phyloP scores from a whole-genome alignment of 768 basidiomycete genomes.

The Psilocybe cyanescens region DNA sequence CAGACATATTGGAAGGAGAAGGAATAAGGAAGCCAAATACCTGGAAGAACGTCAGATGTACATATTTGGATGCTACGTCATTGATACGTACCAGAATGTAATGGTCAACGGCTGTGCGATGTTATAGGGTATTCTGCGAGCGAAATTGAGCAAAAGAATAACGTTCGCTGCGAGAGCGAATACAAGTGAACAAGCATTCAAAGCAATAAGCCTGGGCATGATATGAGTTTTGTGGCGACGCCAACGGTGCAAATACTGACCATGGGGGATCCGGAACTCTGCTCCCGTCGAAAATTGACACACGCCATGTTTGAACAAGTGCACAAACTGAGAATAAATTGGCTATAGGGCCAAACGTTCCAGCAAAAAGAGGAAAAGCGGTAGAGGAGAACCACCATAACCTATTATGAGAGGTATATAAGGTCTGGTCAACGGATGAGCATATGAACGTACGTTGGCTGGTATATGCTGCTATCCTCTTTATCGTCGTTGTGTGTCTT shows the following conservation, averaged over 20 bases:
- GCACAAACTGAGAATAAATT: slow-evolving; percentile 43
- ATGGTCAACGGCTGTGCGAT: slow-evolving; percentile 42
- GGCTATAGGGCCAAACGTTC: slow-evolving; percentile 44
- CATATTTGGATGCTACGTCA: background rate
- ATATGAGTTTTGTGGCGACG: background rate
- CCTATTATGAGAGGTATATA: slow-evolving; percentile 17
- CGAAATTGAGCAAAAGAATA: slow-evolving; percentile 42
- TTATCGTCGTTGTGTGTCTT: slow-evolving; percentile 29
- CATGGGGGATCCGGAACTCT: slow-evolving; percentile 36
- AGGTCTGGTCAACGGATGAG: background rate
- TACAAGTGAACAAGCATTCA: slow-evolving; percentile 36
- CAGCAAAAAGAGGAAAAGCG: slow-evolving; percentile 43
- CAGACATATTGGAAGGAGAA: slow-evolving; percentile 37
- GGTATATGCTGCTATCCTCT: slow-evolving; percentile 28
- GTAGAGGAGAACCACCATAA: slow-evolving; percentile 46
- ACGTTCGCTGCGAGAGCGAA: slow-evolving; percentile 38
- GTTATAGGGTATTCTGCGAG: slow-evolving; percentile 34
- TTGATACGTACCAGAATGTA: slow-evolving; percentile 34
- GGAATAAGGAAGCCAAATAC: slow-evolving; percentile 39
- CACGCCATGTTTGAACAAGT: slow-evolving; percentile 38
- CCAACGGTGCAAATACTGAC: slow-evolving; percentile 22
- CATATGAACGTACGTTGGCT: slow-evolving; percentile 19
- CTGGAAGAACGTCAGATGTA: slow-evolving; percentile 16
- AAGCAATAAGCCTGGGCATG: slow-evolving; percentile 30
- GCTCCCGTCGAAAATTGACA: slow-evolving; percentile 19